Evolutionary conservation across 306 rosid species (phyloP), one percentile per base, ranked within the genome.

Genomic region (Delonix regia): DNA sequence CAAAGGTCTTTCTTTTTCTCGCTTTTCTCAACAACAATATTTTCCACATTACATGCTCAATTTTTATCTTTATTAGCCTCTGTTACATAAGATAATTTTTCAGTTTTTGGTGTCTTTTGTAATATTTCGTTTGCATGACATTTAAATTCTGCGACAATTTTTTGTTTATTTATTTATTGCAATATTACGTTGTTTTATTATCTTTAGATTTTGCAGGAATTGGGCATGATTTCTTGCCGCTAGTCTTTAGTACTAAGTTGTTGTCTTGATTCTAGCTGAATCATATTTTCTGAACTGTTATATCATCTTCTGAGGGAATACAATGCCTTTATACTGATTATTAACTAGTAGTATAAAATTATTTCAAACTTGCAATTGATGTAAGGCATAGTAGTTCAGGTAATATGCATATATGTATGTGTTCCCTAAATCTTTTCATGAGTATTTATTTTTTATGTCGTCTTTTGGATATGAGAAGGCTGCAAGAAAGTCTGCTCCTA

Each of bases 401-500:
- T 44, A 13, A 63, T 48, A 7, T 45, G 9, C 44, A 47, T 42
- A 42, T 42, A 19, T 8, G 27, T 34, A 6, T 47, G 45, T 12
- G 22, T 42, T 48, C 12, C 65, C 66, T 65, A 19, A 45, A 30
- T 24, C 12, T 49, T 64, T 33, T 4, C 7, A 36, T 27, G 73
- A 67, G 39, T 3, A 59, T 36, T 59, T 24, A 69, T 59, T 44
- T 60, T 69, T 10, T 27, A 19, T 12, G 67, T n/a, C 7, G 19
- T 30, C 22, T 4, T 18, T 69, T 77, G 42, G 33, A 69, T 64
- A 42, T 14, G n/a, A 61, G n/a, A 61, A 82, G 85, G 81, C 85
- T 70, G 81, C 81, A 19, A 61, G 85, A 27, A 82, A 82, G 81
- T 82, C 81, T 49, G 85, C 85, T 24, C 78, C 81, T 2, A 76